Percentiles rank a stretch among this genome's conserved stretches.
These are phyloP conservation scores for Fusarium sp. DNA, from an alignment of 2,329 filamentous ascomycete genomes.

Conservation along the genomic window DNA sequence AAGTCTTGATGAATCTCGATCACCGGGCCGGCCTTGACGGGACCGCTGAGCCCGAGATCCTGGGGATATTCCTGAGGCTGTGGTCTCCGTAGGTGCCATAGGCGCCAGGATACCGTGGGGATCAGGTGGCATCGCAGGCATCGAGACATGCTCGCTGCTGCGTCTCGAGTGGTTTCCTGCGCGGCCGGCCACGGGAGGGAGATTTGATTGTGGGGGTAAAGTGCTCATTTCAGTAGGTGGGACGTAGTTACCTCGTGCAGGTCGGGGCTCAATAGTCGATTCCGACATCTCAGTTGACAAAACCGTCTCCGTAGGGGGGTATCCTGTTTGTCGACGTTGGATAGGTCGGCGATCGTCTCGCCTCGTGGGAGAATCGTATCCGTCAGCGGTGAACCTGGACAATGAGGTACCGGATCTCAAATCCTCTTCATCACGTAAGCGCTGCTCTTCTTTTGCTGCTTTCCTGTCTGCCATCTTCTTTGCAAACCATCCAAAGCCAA, in stretches of 20 bases:
- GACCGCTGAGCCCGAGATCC: slow-evolving; percentile 58
- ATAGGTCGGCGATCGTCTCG: slow-evolving; percentile 51
- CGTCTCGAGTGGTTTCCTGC: slow-evolving; percentile 58
- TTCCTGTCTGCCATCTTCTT: slow-evolving; percentile 73
- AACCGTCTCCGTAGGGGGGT: slow-evolving; percentile 44
- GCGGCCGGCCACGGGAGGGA: slow-evolving; percentile 38
- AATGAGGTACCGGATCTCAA: slow-evolving; percentile 70
- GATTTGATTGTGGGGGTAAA: slow-evolving; percentile 40
- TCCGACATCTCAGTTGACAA: slow-evolving; percentile 55
- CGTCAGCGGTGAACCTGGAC: slow-evolving; percentile 79
- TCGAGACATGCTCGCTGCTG: slow-evolving; percentile 57
- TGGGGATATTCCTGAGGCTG: slow-evolving; percentile 51
- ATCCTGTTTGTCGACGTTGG: slow-evolving; percentile 51
- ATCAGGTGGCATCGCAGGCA: slow-evolving; percentile 69
- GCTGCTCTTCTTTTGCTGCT: slow-evolving; percentile 62
- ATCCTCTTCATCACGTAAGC: slow-evolving; percentile 65
- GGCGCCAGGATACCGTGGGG: slow-evolving; percentile 59
- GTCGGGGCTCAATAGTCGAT: slow-evolving; percentile 52
- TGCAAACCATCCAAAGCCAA: slow-evolving; percentile 77
- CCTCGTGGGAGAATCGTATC: slow-evolving; percentile 65
- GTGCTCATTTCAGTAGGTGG: slow-evolving; percentile 44
- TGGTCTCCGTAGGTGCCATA: slow-evolving; percentile 47
- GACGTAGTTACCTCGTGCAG: slow-evolving; percentile 47
- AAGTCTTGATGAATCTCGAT: slow-evolving; percentile 56
- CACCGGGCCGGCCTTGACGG: slow-evolving; percentile 59